These are phyloP conservation scores for Termitomyces sp. DNA, from an alignment of 768 basidiomycete species.

Conservation along the genomic window DNA sequence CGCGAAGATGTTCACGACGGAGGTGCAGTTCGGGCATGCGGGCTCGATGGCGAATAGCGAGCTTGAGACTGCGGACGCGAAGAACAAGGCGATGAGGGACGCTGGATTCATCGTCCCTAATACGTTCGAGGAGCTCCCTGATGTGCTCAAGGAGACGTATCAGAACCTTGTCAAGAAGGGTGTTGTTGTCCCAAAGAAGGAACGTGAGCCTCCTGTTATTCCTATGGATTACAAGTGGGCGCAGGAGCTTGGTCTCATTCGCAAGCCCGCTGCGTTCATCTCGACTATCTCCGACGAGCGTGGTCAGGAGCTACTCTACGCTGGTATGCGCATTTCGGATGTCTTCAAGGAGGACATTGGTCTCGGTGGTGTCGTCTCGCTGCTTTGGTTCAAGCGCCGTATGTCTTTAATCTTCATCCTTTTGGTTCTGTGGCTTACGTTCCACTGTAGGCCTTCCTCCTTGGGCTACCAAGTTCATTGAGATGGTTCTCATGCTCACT, in stretches of 20 bases:
- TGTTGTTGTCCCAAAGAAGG: conserved; percentile 62
- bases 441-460: conserved; percentile 56
- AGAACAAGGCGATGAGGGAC: conserved; percentile 92
- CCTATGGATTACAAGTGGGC: conserved; percentile 99
- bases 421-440: background rate
- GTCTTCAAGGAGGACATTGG: conserved; percentile 98
- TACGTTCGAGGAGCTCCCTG: conserved; percentile 95
- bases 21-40: conserved; percentile 99
- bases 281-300: conserved; percentile 99
- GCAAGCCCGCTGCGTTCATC: conserved; percentile 98
- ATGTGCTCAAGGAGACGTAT: conserved; percentile 82
- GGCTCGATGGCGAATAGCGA: conserved; percentile 98
- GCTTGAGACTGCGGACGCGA: conserved; percentile 95
- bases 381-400: conserved; percentile 98
- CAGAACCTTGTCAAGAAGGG: conserved; percentile 73
- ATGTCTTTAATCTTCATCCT: conserved; percentile 20
- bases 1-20: conserved; percentile 99
- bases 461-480: conserved; percentile 97
- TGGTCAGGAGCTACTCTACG: conserved; percentile 96
- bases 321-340: conserved; percentile 98
- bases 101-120: conserved; percentile 97
- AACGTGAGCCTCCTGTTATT: conserved; percentile 90
- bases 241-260: conserved; percentile 95
- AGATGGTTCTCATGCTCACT: conserved; percentile 99
- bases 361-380: conserved; percentile 91